Conservation (phyloP, 2,329 filamentous ascomycete species). For the Elsinoe necatrix region DNA sequence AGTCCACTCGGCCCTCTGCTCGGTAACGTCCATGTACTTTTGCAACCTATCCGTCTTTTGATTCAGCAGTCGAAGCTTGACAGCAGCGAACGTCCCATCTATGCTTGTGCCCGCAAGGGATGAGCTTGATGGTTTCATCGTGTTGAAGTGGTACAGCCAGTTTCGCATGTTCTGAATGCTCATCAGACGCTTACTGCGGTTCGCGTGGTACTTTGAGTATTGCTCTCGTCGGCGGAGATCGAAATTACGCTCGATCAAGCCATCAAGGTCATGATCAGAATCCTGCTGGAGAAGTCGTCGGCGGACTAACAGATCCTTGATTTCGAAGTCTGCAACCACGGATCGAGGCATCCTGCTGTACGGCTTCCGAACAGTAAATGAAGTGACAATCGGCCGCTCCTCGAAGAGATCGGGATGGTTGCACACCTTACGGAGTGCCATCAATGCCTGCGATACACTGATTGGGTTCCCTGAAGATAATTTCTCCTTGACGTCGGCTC, state of each 20-base stretch:
- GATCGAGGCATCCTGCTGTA: slow-evolving; percentile 38
- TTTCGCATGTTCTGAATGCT: slow-evolving; percentile 61
- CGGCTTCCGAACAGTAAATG: slow-evolving; percentile 72
- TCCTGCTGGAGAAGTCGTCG: slow-evolving; percentile 54
- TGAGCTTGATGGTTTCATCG: slow-evolving; percentile 44
- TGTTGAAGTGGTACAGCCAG: slow-evolving; percentile 62
- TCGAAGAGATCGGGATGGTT: slow-evolving; percentile 97
- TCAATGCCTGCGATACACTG: slow-evolving; percentile 95
- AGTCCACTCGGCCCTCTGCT: slow-evolving; percentile 66
- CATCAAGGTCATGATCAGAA: slow-evolving; percentile 65
- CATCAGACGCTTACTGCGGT: slow-evolving; percentile 41
- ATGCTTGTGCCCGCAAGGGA: slow-evolving; percentile 58
- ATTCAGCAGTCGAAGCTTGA: slow-evolving; percentile 64
- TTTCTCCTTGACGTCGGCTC: slow-evolving; percentile 80
- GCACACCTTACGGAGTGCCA: slow-evolving; percentile 96
- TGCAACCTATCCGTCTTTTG: slow-evolving; percentile 69
- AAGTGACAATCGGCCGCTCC: slow-evolving; percentile 91
- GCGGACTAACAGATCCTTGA: slow-evolving; percentile 62
- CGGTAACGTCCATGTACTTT: slow-evolving; percentile 71
- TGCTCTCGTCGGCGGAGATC: slow-evolving; percentile 29
- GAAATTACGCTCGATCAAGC: slow-evolving; percentile 14
- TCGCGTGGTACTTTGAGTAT: slow-evolving; percentile 41
- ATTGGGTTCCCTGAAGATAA: slow-evolving; percentile 90
- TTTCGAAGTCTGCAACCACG: slow-evolving; percentile 63
- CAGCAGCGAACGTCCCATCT: slow-evolving; percentile 59